Conservation (phyloP, 2,329 filamentous ascomycete species). For the Beauveria varroae region DNA sequence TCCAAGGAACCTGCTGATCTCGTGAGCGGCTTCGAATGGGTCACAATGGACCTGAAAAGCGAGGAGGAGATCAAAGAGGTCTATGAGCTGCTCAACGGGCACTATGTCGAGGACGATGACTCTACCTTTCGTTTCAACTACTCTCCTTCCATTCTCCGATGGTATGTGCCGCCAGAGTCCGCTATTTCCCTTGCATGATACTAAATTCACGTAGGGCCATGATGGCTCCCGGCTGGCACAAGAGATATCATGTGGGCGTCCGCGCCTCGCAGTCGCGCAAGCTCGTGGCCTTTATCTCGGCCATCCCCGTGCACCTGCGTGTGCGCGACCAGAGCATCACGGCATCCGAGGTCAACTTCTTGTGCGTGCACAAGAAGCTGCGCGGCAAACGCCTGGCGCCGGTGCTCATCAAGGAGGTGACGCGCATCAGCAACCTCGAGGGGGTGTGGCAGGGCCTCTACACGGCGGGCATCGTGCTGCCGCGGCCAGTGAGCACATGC, state of each 20-base stretch:
- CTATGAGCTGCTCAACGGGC: slow-evolving; percentile 81
- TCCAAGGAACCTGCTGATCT: slow-evolving; percentile 69
- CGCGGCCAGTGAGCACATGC: slow-evolving; percentile 85
- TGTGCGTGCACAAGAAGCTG: slow-evolving; percentile 97
- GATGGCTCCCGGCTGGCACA: slow-evolving; percentile 88
- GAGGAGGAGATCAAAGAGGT: slow-evolving; percentile 79
- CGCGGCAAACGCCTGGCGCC: slow-evolving; percentile 87
- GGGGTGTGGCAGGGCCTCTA: slow-evolving; percentile 94
- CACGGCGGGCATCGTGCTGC: slow-evolving; percentile 84
- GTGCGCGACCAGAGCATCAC: slow-evolving; percentile 69
- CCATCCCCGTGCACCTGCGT: slow-evolving; percentile 75
- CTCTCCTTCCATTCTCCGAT: slow-evolving; percentile 79
- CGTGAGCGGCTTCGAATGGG: slow-evolving; percentile 86
- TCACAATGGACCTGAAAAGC: slow-evolving; percentile 76
- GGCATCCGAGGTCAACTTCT: slow-evolving; percentile 93
- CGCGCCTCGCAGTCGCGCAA: slow-evolving; percentile 75
- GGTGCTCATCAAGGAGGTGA: slow-evolving; percentile 96
- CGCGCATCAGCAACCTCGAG: slow-evolving; percentile 77
- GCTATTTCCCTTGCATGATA: not conserved
- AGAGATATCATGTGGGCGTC: slow-evolving; percentile 92
- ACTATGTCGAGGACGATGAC: slow-evolving; percentile 96
- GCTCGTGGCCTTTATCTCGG: slow-evolving; percentile 92
- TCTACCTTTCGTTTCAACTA: slow-evolving; percentile 98
- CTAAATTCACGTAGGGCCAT: slow-evolving; percentile 59
- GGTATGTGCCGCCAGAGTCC: slow-evolving; percentile 43